Conservation (phyloP, 1,284 basidiomycete species). For the Trichosporon sp. region DNA sequence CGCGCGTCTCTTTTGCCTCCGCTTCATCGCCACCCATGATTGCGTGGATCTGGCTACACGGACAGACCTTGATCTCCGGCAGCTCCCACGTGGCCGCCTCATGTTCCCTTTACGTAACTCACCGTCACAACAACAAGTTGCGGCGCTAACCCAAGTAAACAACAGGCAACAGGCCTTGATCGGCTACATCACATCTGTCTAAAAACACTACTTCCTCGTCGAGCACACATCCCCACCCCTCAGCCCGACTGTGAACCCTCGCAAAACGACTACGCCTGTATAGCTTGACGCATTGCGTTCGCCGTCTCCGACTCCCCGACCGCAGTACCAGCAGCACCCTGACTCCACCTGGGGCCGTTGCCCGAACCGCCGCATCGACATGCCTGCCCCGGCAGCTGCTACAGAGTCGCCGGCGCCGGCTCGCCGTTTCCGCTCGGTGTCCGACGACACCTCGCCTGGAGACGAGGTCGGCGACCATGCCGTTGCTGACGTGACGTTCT, state of each 20-base stretch:
- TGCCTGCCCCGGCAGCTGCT: background rate
- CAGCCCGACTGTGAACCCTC: background rate
- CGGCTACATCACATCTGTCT: background rate
- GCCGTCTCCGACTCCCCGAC: background rate
- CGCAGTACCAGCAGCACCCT: background rate
- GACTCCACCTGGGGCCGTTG: background rate
- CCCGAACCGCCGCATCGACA: background rate
- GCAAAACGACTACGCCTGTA: background rate
- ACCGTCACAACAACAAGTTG: background rate
- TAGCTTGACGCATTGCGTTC: background rate
- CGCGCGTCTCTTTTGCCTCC: background rate
- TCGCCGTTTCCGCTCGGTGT: background rate
- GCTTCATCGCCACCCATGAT: background rate
- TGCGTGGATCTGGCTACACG: background rate
- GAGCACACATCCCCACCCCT: background rate
- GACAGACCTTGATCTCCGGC: background rate
- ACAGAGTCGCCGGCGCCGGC: background rate
- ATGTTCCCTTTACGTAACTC: background rate
- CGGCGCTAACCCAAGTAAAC: background rate
- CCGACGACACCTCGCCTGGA: background rate
- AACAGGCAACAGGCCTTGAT: background rate
- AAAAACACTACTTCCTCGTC: background rate
- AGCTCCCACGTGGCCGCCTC: background rate
- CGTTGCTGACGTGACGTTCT: slow-evolving; percentile 4
- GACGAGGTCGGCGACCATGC: background rate